Percentiles rank a stretch among this genome's conserved stretches.
Evolutionary conservation across 345 rosid species (phyloP).

Genomic region (Eucalyptus marginata): DNA sequence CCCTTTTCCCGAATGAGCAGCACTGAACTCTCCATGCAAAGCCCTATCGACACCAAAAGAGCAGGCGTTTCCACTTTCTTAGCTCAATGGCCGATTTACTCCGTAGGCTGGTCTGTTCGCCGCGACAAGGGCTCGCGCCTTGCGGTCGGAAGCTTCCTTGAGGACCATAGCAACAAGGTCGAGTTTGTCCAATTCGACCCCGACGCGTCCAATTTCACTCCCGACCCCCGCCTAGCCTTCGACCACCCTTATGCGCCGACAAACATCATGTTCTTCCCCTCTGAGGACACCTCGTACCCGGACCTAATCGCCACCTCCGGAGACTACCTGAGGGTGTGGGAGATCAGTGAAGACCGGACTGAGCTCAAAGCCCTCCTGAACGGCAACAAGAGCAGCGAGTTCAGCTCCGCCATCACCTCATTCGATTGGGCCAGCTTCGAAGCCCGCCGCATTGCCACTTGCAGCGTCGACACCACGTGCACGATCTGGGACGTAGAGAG

Average conservation of each 20-base stretch:
- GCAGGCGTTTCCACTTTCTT: constrained; percentile 22
- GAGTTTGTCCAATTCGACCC: constrained; percentile 35
- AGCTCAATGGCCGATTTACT: constrained; percentile 39
- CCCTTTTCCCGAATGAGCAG: background rate
- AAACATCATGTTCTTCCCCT: constrained; percentile 46
- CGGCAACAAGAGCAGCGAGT: constrained; percentile 27
- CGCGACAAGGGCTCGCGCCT: constrained; percentile 23
- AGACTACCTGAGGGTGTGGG: constrained; percentile 43
- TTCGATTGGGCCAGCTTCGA: constrained; percentile 59
- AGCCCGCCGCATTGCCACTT: constrained; percentile 17
- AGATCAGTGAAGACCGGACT: constrained; percentile 31
- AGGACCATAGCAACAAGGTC: constrained; percentile 39
- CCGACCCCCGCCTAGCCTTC: constrained; percentile 28
- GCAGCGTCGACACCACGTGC: constrained; percentile 42
- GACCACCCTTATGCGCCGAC: constrained; percentile 61
- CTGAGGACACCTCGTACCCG: constrained; percentile 16
- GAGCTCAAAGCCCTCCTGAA: constrained; percentile 31
- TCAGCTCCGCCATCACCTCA: constrained; percentile 39
- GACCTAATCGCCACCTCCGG: constrained; percentile 48
- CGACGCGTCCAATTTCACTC: constrained; percentile 17
- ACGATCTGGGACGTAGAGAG: constrained; percentile 43
- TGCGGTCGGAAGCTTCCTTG: constrained; percentile 46
- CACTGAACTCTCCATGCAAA: constrained; percentile 12
- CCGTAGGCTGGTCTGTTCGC: constrained; percentile 46
- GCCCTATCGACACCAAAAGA: constrained; percentile 5